phyloP scores from a whole-genome alignment of 768 basidiomycete species.

The Boletus rufocinnamomeus region DNA sequence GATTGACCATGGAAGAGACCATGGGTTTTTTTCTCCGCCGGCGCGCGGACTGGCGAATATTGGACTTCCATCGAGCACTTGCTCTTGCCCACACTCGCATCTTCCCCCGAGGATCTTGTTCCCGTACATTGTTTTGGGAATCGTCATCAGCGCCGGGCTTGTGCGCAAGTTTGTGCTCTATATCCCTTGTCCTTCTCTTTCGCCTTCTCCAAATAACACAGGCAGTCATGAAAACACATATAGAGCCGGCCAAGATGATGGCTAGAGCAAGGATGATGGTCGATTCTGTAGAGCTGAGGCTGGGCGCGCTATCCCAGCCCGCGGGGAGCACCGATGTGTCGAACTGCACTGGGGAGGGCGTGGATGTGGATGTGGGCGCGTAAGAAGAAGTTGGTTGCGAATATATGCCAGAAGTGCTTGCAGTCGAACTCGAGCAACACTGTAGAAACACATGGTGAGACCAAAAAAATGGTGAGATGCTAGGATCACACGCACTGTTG shows the following conservation, averaged over 20 bases:
- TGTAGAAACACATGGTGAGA: slow-evolving; percentile 8
- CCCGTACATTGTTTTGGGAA: slow-evolving; percentile 36
- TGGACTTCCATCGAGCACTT: slow-evolving; percentile 68
- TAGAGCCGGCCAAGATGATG: slow-evolving; percentile 60
- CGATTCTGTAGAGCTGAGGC: slow-evolving; percentile 37
- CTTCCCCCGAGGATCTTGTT: slow-evolving; percentile 50
- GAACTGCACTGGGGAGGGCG: slow-evolving; percentile 17
- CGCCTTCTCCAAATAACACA: slow-evolving; percentile 61
- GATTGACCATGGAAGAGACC: slow-evolving; percentile 5
- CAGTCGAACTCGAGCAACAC: slow-evolving; percentile 19
- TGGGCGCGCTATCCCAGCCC: slow-evolving; percentile 46
- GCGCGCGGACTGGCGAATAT: slow-evolving; percentile 59
- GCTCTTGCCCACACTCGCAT: slow-evolving; percentile 67
- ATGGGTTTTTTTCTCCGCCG: slow-evolving; percentile 44
- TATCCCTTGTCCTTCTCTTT: slow-evolving; percentile 44
- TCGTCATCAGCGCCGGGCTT: slow-evolving; percentile 26
- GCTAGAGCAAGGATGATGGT: slow-evolving; percentile 57
- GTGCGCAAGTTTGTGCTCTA: slow-evolving; percentile 48
- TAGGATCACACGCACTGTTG: slow-evolving; percentile 49
- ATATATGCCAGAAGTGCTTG: slow-evolving; percentile 5
- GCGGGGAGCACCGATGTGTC: slow-evolving; percentile 45
- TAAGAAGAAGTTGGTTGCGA: slow-evolving; percentile 5
- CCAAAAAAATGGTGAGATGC: neutral
- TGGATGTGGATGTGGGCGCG: slow-evolving; percentile 15
- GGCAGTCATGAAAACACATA: slow-evolving; percentile 60